Conservation (phyloP, 768 basidiomycete genomes). For the Mrakia frigida region DNA sequence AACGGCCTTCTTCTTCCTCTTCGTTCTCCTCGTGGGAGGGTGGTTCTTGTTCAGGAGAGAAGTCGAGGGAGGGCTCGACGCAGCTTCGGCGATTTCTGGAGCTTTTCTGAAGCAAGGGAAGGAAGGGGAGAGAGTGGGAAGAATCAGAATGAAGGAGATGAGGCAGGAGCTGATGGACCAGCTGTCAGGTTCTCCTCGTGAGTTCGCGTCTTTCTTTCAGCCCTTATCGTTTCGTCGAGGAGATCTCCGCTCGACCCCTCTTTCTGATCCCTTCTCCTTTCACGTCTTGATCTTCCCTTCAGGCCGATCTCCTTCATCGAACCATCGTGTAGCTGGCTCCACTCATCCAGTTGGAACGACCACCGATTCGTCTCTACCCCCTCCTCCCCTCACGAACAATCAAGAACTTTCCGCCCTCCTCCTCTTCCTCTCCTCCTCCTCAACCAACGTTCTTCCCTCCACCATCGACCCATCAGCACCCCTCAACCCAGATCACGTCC, state of each 20-base stretch:
- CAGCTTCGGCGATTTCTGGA: neutral
- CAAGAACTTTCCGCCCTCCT: constrained; percentile 17
- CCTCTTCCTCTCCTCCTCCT: constrained; percentile 6
- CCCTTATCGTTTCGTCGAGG: neutral
- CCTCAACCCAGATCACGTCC: constrained; percentile 8
- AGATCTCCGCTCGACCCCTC: neutral
- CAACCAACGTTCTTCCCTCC: neutral
- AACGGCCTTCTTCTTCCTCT: neutral
- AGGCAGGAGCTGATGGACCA: constrained; percentile 3
- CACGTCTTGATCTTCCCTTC: too few relatives aligned
- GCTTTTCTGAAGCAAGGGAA: neutral
- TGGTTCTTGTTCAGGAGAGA: neutral
- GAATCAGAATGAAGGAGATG: constrained; percentile 1
- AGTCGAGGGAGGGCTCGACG: neutral
- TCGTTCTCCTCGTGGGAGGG: neutral
- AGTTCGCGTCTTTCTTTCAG: neutral
- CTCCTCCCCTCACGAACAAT: neutral
- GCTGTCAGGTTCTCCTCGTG: neutral
- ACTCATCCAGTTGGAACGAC: too few relatives aligned
- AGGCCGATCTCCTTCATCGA: neutral
- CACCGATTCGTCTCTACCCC: neutral
- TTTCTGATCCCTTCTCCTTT: neutral
- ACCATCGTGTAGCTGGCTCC: neutral
- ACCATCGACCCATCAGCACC: neutral
- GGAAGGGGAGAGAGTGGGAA: neutral